Evolutionary conservation across 257 asterid genomes (phyloP).

Genomic region (Petunia axillaris): DNA sequence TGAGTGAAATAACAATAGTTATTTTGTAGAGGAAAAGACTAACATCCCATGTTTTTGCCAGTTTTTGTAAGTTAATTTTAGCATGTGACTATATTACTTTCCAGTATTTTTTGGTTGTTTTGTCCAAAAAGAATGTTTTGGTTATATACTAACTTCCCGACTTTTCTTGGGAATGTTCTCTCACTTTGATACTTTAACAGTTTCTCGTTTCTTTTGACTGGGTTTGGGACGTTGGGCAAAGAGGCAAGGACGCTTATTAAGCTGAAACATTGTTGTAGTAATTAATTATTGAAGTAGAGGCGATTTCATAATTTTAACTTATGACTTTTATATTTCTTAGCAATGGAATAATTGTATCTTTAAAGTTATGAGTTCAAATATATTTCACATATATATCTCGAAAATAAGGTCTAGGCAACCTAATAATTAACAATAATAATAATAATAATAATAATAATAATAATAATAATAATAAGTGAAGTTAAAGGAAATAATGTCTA

Average conservation of each 20-base stretch:
- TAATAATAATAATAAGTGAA: no score
- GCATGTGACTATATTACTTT: slow-evolving; percentile 32
- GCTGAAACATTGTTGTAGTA: neutral
- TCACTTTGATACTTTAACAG: slow-evolving; percentile 9
- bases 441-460: no score
- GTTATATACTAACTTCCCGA: neutral
- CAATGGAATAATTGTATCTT: no score
- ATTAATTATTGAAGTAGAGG: no score
- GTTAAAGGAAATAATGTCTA: no score
- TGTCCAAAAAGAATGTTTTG: neutral
- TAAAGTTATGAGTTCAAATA: no score
- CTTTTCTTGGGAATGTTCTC: slow-evolving; percentile 26
- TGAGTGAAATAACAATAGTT: neutral
- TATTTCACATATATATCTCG: no score
- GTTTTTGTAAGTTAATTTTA: slow-evolving; percentile 21
- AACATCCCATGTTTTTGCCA: neutral
- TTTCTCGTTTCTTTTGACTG: slow-evolving; percentile 19
- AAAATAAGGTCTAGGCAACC: no score
- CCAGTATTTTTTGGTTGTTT: neutral
- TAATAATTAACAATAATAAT: no score
- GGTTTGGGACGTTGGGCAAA: neutral
- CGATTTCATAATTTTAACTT: no score
- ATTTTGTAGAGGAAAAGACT: neutral
- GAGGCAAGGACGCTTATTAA: neutral
- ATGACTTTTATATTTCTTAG: no score